Conservation (phyloP, 2,329 filamentous ascomycete species). For the Xylariaceae sp. region DNA sequence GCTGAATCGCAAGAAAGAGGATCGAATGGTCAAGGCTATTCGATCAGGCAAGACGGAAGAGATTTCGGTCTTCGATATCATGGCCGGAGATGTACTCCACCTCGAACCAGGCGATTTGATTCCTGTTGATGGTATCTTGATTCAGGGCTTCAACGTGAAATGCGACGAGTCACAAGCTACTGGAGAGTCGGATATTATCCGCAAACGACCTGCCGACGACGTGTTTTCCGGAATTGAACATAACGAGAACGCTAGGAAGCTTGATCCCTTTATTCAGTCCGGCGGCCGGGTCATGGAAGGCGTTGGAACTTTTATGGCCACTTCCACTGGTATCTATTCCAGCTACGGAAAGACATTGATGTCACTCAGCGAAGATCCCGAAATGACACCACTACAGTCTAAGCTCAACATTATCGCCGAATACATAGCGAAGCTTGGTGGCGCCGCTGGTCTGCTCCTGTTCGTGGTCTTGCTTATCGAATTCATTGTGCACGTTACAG, state of each 20-base stretch:
- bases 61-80: constrained; percentile 64
- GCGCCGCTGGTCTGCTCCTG: constrained; percentile 70
- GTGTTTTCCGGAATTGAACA: constrained; percentile 67
- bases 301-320: constrained; percentile 70
- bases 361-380: constrained; percentile 67
- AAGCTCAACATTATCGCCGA: constrained; percentile 73
- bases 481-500: constrained; percentile 63
- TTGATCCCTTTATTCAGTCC: constrained; percentile 83
- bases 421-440: constrained; percentile 74
- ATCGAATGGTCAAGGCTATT: constrained; percentile 67
- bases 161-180: constrained; percentile 76
- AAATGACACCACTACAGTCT: constrained; percentile 71
- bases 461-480: constrained; percentile 85
- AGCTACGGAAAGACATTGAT: constrained; percentile 73
- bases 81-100: constrained; percentile 67
- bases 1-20: constrained; percentile 75
- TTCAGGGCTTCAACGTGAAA: constrained; percentile 69
- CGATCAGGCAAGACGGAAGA: constrained; percentile 68
- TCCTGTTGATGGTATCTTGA: constrained; percentile 69
- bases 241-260: constrained; percentile 62
- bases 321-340: constrained; percentile 68
- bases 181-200: constrained; percentile 73
- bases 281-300: constrained; percentile 75
- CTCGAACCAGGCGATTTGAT: constrained; percentile 73
- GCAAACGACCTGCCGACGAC: constrained; percentile 63